Conservation (phyloP, 768 basidiomycete genomes). For the Gloeostereum incarnatum region DNA sequence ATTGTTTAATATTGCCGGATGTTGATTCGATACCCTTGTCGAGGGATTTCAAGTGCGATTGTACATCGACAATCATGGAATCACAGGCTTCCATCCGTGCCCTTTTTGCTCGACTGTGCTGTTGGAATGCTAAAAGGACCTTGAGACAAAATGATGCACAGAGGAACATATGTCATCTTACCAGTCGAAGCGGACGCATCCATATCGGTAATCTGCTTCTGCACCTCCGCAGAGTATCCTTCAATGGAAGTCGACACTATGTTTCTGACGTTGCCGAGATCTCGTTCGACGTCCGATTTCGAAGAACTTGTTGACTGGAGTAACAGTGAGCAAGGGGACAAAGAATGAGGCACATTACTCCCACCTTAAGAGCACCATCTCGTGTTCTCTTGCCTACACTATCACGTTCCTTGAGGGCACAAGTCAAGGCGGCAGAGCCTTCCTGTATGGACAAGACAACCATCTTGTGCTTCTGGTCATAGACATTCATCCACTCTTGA, state of each 20-base stretch:
- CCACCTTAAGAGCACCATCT: slow-evolving; percentile 54
- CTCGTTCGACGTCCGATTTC: slow-evolving; percentile 28
- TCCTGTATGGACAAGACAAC: slow-evolving; percentile 30
- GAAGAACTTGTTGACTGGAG: slow-evolving; percentile 27
- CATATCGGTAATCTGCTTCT: slow-evolving; percentile 35
- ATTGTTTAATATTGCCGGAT: slow-evolving; percentile 36
- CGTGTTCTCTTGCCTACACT: slow-evolving; percentile 44
- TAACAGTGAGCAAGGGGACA: neutral
- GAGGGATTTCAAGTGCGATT: slow-evolving; percentile 41
- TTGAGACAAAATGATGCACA: neutral
- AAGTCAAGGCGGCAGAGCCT: slow-evolving; percentile 30
- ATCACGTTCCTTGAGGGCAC: slow-evolving; percentile 32
- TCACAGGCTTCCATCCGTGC: slow-evolving; percentile 55
- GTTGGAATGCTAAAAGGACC: slow-evolving; percentile 44
- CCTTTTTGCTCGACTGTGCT: slow-evolving; percentile 53
- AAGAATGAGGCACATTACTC: slow-evolving; percentile 1
- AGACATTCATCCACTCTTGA: slow-evolving; percentile 37
- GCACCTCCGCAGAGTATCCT: slow-evolving; percentile 42
- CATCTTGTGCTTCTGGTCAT: slow-evolving; percentile 39
- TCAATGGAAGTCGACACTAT: slow-evolving; percentile 36
- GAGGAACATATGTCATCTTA: slow-evolving; percentile 14
- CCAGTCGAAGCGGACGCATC: slow-evolving; percentile 34
- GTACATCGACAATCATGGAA: slow-evolving; percentile 35
- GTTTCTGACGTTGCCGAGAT: slow-evolving; percentile 33
- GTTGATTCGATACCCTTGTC: slow-evolving; percentile 42